Conservation (phyloP, 371 early-diverging fungal genomes). For the Mortierella sp. region DNA sequence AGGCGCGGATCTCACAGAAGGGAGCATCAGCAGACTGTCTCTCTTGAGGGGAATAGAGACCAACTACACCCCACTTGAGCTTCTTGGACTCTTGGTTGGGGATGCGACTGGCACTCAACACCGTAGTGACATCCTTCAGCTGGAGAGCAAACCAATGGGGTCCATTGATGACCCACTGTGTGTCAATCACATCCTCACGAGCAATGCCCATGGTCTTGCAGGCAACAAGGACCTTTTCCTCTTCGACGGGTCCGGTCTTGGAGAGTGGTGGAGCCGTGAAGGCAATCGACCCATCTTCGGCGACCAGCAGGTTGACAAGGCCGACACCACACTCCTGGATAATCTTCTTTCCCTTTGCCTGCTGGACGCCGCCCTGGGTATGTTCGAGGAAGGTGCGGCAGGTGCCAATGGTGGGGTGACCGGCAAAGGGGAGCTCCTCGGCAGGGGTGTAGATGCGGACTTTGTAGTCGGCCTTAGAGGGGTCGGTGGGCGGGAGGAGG, state of each 20-base stretch:
- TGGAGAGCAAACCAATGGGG: slow-evolving; percentile 31
- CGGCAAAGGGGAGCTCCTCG: slow-evolving; percentile 36
- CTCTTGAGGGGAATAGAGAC: slow-evolving; percentile 15
- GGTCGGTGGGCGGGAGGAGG: slow-evolving; percentile 39
- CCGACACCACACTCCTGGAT: slow-evolving; percentile 47
- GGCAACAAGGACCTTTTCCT: slow-evolving; percentile 11
- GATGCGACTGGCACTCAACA: slow-evolving; percentile 20
- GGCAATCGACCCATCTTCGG: slow-evolving; percentile 20
- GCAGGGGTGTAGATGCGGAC: slow-evolving; percentile 41
- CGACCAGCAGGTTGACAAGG: slow-evolving; percentile 17
- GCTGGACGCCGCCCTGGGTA: not conserved
- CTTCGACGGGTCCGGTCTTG: slow-evolving; percentile 32
- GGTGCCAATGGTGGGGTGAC: slow-evolving; percentile 38
- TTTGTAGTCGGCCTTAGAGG: slow-evolving; percentile 33
- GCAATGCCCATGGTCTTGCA: slow-evolving; percentile 37
- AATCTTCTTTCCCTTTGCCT: slow-evolving; percentile 8
- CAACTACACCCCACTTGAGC: slow-evolving; percentile 29
- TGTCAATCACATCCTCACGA: slow-evolving; percentile 24
- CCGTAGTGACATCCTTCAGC: slow-evolving; percentile 28
- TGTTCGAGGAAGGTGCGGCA: slow-evolving; percentile 34
- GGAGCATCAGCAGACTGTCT: slow-evolving; percentile 21
- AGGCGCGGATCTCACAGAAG: slow-evolving; percentile 32
- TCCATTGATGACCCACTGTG: slow-evolving; percentile 38
- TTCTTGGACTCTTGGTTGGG: slow-evolving; percentile 30
- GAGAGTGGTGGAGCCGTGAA: slow-evolving; percentile 37